Base-by-base conservation (phyloP, 106 monocot genomes). In the Phalaenopsis aphrodite region DNA sequence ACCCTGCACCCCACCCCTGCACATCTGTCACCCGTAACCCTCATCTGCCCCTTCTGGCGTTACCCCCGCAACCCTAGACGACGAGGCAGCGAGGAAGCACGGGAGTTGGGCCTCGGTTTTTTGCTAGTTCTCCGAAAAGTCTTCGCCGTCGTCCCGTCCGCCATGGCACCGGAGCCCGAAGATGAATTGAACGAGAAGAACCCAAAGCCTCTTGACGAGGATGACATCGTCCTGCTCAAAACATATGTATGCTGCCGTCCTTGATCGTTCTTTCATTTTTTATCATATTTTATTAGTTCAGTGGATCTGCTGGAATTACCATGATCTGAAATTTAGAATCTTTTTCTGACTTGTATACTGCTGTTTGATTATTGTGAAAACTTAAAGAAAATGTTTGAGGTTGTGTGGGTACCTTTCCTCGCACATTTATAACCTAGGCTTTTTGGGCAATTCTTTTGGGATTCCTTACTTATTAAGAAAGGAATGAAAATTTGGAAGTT, bases 171-270 rank as follows among this genome's bases (percentile, higher is more conserved):
- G 17, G 90, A 93, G 45, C 87, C 83, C 36, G 94, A 89, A 30
- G 90, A 92, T 41, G 92, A 94, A 30, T 41, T 78, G 80, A 88
- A 86, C 84, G 88, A 91, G 83, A 94, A 91, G 92, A 99, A 93
- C 85, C 98, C 91, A 1, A 92, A 79, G 8, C 98, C 98, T 4
- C 85, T 98, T n/a, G 98, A 98, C 76, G 94, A 98, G 81, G 97
- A 94, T 74, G 92, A 98, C 78, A 94, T 98, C 77, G 97, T 94
- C 5, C 90, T 98, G 14, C 94, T 98, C 81, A 98, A 98, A 81
- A 94, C 97, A 78, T 94, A 98, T 23, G 90, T 92, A 77, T 21
- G 85, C 46, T 41, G 21, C 41, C 10, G 41, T 80, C 48, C 3
- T 72, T 69, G 14, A 55, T 16, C 47, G 14, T n/a, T 68, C 43